Percentiles rank a stretch among this genome's conserved stretches.
phyloP scores from a whole-genome alignment of 306 rosid species.

The Lithocarpus polystachyus region DNA sequence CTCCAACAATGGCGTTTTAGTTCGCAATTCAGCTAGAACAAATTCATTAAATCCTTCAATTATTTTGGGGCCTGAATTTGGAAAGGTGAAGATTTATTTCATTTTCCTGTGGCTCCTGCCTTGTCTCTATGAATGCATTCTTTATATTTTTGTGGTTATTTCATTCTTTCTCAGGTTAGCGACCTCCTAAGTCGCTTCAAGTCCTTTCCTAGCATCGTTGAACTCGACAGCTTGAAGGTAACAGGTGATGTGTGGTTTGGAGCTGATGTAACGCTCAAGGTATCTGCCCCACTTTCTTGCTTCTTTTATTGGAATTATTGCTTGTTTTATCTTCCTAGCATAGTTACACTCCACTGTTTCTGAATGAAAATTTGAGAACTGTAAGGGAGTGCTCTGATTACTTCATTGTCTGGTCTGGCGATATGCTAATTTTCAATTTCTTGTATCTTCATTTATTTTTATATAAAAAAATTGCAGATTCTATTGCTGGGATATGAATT shows the following conservation, averaged over 20 bases:
- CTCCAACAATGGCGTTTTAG: constrained; percentile 45
- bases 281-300: constrained; percentile 22
- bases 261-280: constrained; percentile 58
- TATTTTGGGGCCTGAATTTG: constrained; percentile 73
- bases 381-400: background rate
- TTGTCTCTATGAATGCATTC: background rate
- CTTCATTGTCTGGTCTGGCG: background rate
- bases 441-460: background rate
- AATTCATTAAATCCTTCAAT: constrained; percentile 56
- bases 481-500: background rate
- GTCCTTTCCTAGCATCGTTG: constrained; percentile 61
- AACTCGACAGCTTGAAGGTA: constrained; percentile 63
- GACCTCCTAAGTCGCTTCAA: constrained; percentile 64
- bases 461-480: background rate
- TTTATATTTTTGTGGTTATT: constrained; percentile 7
- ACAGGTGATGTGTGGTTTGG: constrained; percentile 86
- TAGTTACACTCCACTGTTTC: background rate
- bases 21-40: constrained; percentile 60
- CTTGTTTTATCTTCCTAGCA: background rate
- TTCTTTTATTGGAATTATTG: constrained; percentile 1
- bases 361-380: background rate
- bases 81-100: constrained; percentile 45
- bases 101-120: background rate
- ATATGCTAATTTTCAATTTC: background rate
- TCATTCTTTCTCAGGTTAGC: constrained; percentile 44